These are phyloP conservation scores for Globisporangium viniferum DNA, from an alignment of 352 stramenopile genomes.

Conservation along the genomic window DNA sequence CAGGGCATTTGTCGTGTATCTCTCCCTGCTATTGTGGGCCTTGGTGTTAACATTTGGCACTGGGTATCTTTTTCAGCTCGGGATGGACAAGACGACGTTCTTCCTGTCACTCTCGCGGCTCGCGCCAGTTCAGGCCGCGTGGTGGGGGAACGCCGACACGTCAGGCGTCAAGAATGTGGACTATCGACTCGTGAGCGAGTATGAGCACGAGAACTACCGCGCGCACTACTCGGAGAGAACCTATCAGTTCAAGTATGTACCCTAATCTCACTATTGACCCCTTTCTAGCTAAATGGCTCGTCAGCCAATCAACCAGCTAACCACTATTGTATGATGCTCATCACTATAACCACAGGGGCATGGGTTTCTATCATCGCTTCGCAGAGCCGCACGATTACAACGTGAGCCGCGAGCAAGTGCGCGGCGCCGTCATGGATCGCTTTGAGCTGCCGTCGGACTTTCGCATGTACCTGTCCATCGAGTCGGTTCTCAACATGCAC, in stretches of 20 bases:
- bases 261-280: not conserved
- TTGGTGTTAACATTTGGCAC: not conserved
- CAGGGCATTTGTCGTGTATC: not conserved
- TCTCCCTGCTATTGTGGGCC: not conserved
- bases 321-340: too few species aligned
- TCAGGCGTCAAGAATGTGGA: conserved; percentile 64
- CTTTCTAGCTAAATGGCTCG: not conserved
- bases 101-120: conserved; percentile 68
- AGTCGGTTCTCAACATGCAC: conserved; percentile 74
- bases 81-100: conserved; percentile 76
- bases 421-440: conserved; percentile 43
- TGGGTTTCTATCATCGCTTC: conserved; percentile 64
- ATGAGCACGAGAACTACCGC: conserved; percentile 44
- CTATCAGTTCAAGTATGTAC: conserved; percentile 48
- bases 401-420: conserved; percentile 40
- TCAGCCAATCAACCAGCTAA: not conserved
- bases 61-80: conserved; percentile 34
- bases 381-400: conserved; percentile 34
- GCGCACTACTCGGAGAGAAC: conserved; percentile 60
- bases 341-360: conserved; percentile 30
- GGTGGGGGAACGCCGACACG: conserved; percentile 77
- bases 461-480: conserved; percentile 61
- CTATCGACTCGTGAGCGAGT: conserved; percentile 64
- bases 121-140: conserved; percentile 64
- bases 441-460: conserved; percentile 54